Conservation (phyloP, 2,329 filamentous ascomycete genomes). For the Fusarium transvaalense region DNA sequence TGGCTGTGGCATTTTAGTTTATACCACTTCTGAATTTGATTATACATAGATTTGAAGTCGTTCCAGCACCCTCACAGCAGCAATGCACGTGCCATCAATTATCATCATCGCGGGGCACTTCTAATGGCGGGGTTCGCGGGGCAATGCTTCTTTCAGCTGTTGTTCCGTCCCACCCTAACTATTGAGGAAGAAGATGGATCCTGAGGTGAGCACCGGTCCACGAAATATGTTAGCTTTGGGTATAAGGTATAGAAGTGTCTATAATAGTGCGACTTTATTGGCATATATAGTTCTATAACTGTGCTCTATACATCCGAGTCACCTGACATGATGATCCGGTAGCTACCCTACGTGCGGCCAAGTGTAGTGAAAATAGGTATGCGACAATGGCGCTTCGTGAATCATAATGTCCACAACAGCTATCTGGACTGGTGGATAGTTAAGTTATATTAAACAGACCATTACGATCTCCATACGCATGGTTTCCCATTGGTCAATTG, state of each 20-base stretch:
- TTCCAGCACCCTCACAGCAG: background rate
- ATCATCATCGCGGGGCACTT: conserved; percentile 1
- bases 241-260: background rate
- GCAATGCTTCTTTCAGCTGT: background rate
- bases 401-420: no score
- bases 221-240: background rate
- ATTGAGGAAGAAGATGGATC: background rate
- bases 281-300: background rate
- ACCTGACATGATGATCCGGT: background rate
- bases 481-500: no score
- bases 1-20: no score
- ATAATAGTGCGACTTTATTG: background rate
- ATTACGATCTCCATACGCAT: background rate
- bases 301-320: background rate
- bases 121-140: conserved; percentile 5
- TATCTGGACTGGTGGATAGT: no score
- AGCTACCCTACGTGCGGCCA: background rate
- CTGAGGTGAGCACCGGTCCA: background rate
- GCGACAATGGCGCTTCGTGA: background rate
- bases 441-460: background rate
- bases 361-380: background rate
- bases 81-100: conserved; percentile 3
- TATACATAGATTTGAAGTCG: background rate
- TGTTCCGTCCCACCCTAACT: background rate
- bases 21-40: background rate